Percentiles rank a stretch among this genome's conserved stretches.
These are phyloP conservation scores for Vitis hybrid DNA, from an alignment of 177 flowering plant genomes.

Conservation along the genomic window DNA sequence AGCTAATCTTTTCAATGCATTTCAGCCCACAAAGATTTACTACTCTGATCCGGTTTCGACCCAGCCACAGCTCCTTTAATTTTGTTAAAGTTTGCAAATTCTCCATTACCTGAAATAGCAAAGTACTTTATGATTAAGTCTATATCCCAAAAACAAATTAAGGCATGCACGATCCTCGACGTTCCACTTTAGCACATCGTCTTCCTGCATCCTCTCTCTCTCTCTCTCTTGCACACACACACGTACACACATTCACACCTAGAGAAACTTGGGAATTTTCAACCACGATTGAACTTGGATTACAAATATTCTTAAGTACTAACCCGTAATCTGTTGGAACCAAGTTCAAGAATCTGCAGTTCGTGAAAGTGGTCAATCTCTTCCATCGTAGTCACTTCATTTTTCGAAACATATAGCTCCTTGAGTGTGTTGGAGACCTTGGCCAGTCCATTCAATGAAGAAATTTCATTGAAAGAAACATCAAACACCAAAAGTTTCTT, in stretches of 20 bases:
- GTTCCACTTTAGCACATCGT: not conserved
- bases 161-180: not conserved
- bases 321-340: slow-evolving; percentile 94
- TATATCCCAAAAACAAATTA: slow-evolving; percentile 6
- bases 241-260: too few species aligned
- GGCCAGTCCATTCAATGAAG: slow-evolving; percentile 65
- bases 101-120: slow-evolving; percentile 78
- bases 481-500: slow-evolving; percentile 79
- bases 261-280: not conserved
- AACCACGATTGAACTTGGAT: not conserved
- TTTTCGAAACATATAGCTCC: slow-evolving; percentile 95
- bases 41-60: slow-evolving; percentile 75
- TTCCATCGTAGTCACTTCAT: slow-evolving; percentile 87
- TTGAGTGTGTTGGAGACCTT: slow-evolving; percentile 68
- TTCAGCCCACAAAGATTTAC: slow-evolving; percentile 82
- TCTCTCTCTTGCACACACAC: too few species aligned
- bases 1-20: slow-evolving; percentile 82
- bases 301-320: slow-evolving; percentile 11
- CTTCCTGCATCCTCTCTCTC: not conserved
- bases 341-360: slow-evolving; percentile 89
- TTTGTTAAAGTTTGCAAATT: slow-evolving; percentile 63
- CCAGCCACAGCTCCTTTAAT: slow-evolving; percentile 93
- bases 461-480: slow-evolving; percentile 91
- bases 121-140: not conserved
- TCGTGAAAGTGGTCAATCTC: slow-evolving; percentile 83